These are phyloP conservation scores for Wickerhamomyces bovis DNA, from an alignment of 805 yeast genomes.

Conservation along the genomic window DNA sequence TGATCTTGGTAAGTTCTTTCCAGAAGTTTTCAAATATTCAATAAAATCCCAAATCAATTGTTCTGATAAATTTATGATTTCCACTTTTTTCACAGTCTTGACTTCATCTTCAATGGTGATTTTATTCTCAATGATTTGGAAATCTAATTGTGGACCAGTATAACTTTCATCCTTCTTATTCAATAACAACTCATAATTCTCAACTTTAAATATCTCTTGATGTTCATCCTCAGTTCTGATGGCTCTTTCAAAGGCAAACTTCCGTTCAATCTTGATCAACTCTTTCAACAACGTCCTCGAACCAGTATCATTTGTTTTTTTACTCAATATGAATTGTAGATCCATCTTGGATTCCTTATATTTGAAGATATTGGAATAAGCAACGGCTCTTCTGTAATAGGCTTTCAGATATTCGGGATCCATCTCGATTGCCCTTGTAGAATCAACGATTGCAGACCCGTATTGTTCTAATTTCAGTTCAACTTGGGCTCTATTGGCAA, in stretches of 20 bases:
- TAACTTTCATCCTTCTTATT: constrained; percentile 44
- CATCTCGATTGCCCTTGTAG: constrained; percentile 60
- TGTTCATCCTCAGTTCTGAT: constrained; percentile 75
- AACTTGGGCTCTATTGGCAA: constrained; percentile 86
- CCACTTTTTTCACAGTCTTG: constrained; percentile 5
- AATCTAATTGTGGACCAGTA: constrained; percentile 50
- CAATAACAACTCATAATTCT: constrained; percentile 5
- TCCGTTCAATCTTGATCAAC: constrained; percentile 59
- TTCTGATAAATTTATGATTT: constrained; percentile 31
- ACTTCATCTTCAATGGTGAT: constrained; percentile 10
- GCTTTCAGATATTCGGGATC: constrained; percentile 71
- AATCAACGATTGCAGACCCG: constrained; percentile 79
- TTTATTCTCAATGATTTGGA: constrained; percentile 26
- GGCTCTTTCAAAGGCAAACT: constrained; percentile 79
- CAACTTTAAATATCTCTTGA: constrained; percentile 22
- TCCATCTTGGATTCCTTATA: constrained; percentile 70
- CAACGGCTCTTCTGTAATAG: constrained; percentile 81
- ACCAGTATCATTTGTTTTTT: constrained; percentile 48
- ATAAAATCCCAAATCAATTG: constrained; percentile 63
- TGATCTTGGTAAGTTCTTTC: constrained; percentile 69
- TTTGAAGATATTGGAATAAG: constrained; percentile 68
- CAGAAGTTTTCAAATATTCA: constrained; percentile 56
- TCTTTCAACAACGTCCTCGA: constrained; percentile 59
- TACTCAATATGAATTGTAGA: constrained; percentile 53
- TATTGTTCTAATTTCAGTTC: constrained; percentile 80